Evolutionary conservation across 2,329 filamentous ascomycete genomes (phyloP), one percentile per base, ranked within the genome.

Genomic region (Orbilia oligospora): DNA sequence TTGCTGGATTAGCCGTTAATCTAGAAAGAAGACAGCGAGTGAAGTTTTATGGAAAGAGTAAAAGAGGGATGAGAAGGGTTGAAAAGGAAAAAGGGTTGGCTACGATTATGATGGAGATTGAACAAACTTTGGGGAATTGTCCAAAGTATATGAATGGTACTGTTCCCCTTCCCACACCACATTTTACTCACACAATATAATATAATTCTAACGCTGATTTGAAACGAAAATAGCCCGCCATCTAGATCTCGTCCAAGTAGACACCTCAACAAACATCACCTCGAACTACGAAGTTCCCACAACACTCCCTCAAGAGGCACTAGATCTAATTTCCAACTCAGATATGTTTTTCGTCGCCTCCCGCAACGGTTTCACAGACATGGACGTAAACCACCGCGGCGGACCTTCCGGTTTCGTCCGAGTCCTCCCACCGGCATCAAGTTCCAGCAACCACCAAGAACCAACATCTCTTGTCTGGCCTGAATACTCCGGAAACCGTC

Each of bases 361-460:
- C 20, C 88, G 88, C 0, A 87, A 91, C 81, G 87, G 88, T 14
- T 82, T 84, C 4, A 83, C 85, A 14, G 89, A 90, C 69, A 97
- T 97, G 93, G 93, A 97, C 83, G 92, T 91, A 5, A 97, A 97
- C 82, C 89, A 93, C 81, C 89, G 93, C 5, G 93, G 93, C 44
- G 93, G 93, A 0, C 87, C 90, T 0, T 86, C 87, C 0, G 93
- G 93, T 0, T 95, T 97, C 82, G 85, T 95, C 20, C 88, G 93
- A 24, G 86, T 95, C 8, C 83, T 90, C 0, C 88, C 87, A 3
- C 56, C 38, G 12, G 9, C 49, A 0, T 49, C 75, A 58, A 38
- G 16, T 1, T 38, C 46, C 77, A 51, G 18, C 82, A 79, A 24
- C 84, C 83, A 2, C 85, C 85, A 0, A 84, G 81, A 3, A 82